Percentiles rank a stretch among this genome's conserved stretches.
phyloP scores from a whole-genome alignment of 306 rosid genomes.

The Cucurbita argyrosperma region DNA sequence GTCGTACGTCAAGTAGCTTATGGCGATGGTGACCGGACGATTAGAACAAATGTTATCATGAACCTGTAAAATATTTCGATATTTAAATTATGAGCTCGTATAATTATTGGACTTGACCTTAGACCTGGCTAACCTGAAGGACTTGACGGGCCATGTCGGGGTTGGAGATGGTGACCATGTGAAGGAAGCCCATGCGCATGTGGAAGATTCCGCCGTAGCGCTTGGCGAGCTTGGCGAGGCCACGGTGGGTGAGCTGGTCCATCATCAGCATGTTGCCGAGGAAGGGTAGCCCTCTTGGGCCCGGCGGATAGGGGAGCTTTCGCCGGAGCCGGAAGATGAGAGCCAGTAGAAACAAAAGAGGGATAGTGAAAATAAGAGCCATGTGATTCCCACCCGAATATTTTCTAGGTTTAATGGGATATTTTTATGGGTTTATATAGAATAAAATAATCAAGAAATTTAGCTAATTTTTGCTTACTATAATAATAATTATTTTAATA shows the following conservation, averaged over 20 bases:
- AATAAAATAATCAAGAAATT: background rate
- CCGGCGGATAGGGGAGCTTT: conserved; percentile 51
- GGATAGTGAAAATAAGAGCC: conserved; percentile 7
- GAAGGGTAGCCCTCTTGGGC: conserved; percentile 65
- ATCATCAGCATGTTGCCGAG: conserved; percentile 69
- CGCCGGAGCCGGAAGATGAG: conserved; percentile 8
- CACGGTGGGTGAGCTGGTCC: conserved; percentile 75
- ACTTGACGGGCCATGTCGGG: conserved; percentile 58
- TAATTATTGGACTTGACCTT: no score
- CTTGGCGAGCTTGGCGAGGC: conserved; percentile 44
- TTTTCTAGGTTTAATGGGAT: background rate
- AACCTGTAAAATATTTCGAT: background rate
- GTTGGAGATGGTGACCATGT: conserved; percentile 57
- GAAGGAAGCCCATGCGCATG: conserved; percentile 58
- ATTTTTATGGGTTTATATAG: background rate
- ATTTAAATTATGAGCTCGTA: no score
- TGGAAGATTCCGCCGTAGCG: conserved; percentile 63
- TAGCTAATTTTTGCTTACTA: background rate
- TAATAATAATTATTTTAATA: background rate
- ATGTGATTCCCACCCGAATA: background rate
- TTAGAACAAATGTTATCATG: background rate
- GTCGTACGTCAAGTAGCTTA: conserved; percentile 65
- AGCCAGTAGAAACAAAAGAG: conserved; percentile 17
- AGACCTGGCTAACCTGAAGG: background rate
- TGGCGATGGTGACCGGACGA: background rate